These are phyloP conservation scores for Fomitopsis serialis DNA, from an alignment of 768 basidiomycete species.

Conservation along the genomic window DNA sequence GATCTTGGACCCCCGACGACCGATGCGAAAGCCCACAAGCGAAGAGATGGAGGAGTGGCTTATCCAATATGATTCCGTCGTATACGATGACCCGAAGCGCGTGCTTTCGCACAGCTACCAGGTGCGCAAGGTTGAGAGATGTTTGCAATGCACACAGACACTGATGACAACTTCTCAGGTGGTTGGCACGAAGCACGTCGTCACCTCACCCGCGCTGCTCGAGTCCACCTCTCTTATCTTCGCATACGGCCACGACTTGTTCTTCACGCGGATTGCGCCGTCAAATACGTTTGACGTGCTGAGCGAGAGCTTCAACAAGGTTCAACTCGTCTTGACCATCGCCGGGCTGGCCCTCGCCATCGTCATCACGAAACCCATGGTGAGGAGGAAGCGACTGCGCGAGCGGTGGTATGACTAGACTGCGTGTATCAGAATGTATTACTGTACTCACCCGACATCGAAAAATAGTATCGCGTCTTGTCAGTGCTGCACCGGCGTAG, in stretches of 20 bases:
- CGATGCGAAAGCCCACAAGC: conserved; percentile 66
- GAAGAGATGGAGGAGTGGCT: conserved; percentile 85
- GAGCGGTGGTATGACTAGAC: conserved; percentile 65
- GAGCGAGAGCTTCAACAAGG: conserved; percentile 89
- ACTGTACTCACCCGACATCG: too few species aligned
- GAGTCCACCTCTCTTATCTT: conserved; percentile 92
- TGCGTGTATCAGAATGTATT: too few species aligned
- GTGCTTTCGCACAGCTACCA: conserved; percentile 53
- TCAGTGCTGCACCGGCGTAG: too few species aligned
- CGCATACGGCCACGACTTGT: conserved; percentile 84
- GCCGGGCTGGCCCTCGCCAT: conserved; percentile 69
- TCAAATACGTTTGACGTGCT: conserved; percentile 92
- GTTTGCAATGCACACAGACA: too few species aligned
- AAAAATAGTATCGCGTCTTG: too few species aligned
- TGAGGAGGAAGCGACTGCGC: conserved; percentile 56
- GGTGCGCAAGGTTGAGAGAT: conserved; percentile 26
- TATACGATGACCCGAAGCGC: conserved; percentile 62
- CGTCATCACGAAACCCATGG: conserved; percentile 77
- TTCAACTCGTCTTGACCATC: conserved; percentile 82
- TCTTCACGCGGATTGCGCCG: conserved; percentile 79
- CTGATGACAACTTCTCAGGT: conserved; percentile 38
- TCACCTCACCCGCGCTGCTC: conserved; percentile 78
- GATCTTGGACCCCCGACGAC: conserved; percentile 79
- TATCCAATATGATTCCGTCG: conserved; percentile 74
- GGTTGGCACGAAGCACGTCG: conserved; percentile 57